Evolutionary conservation across 768 basidiomycete species (phyloP), one percentile per base, ranked within the genome.

Genomic region (Boletus reticulatus): DNA sequence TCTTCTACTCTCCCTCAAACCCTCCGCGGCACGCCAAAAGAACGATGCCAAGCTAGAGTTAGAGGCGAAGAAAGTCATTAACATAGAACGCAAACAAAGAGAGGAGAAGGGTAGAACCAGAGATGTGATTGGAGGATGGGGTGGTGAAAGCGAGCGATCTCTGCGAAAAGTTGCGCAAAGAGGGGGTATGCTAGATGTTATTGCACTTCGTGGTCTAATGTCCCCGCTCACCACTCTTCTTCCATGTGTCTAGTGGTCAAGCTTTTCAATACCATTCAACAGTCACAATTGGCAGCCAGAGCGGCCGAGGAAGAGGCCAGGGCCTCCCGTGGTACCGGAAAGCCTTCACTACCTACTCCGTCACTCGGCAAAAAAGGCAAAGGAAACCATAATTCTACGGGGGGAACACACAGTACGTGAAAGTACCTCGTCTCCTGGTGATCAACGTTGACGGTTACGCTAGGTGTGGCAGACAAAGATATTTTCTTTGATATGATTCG

Each of bases 51-150:
- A 87, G 67, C 71, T 89, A 41, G 89, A 94, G 67, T 70, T 73
- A 55, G 81, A 80, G 65, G 90, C 89, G 3, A 87, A 82, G 67
- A 89, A 85, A 61, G 79, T 83, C 16, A 78, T 93, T 31, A 84
- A 83, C 49, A 74, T 82, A 24, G 90, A 89, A 64, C 84, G 78
- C 70, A 89, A 84, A 67, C 88, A 85, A 58, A 87, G 79, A 60
- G 88, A 89, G 59, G 88, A 89, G 59, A 84, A 76, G 58, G 82
- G 83, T 13, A 75, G 83, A 53, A 79, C 88, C 60, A 80, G 74
- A 39, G 86, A 88, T 68, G 83, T 84, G 16, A 92, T 89, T 67
- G 91, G 86, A 54, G 93, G 92, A 41, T 97, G 94, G 94, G 94
- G 89, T 31, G 88, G 81, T 13, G 89, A 90, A 71, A 83, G 82